Evolutionary conservation across 768 basidiomycete species (phyloP).

Genomic region (Podaxis rugospora): DNA sequence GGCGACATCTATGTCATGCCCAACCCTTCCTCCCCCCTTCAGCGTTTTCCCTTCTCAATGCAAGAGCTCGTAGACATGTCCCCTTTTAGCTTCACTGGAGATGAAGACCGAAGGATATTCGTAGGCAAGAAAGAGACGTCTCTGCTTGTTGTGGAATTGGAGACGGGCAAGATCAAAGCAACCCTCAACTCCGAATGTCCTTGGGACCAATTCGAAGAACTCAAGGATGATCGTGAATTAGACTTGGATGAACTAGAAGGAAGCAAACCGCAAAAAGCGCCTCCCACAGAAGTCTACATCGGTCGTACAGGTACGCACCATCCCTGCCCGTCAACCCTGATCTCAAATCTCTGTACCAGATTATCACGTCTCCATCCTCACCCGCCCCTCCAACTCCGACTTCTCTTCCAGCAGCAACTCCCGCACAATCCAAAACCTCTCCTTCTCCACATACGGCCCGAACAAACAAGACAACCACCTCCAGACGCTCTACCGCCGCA

Average conservation of each 20-base stretch:
- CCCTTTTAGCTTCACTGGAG: constrained; percentile 66
- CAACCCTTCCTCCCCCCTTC: constrained; percentile 62
- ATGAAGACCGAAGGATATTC: constrained; percentile 69
- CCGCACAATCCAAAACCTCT: constrained; percentile 69
- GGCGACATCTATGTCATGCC: constrained; percentile 90
- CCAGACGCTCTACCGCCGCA: constrained; percentile 70
- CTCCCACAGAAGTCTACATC: constrained; percentile 44
- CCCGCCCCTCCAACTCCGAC: constrained; percentile 35
- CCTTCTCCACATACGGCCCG: constrained; percentile 90
- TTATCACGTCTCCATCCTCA: constrained; percentile 84
- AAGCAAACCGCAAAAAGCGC: constrained; percentile 29
- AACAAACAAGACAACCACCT: constrained; percentile 78
- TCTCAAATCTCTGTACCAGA: constrained; percentile 40
- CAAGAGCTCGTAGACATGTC: constrained; percentile 90
- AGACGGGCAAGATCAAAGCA: constrained; percentile 77
- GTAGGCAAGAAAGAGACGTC: constrained; percentile 91
- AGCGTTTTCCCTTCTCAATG: constrained; percentile 90
- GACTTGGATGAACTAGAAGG: constrained; percentile 43
- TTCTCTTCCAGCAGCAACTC: constrained; percentile 19
- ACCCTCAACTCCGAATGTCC: constrained; percentile 74
- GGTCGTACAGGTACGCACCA: constrained; percentile 43
- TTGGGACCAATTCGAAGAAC: constrained; percentile 64
- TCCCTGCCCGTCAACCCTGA: neutral
- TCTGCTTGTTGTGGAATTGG: constrained; percentile 65
- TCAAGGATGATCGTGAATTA: constrained; percentile 38